Percentiles rank a stretch among this genome's conserved stretches.
Conservation (phyloP, 495 filamentous ascomycete genomes). For the Annulohypoxylon moriforme region DNA sequence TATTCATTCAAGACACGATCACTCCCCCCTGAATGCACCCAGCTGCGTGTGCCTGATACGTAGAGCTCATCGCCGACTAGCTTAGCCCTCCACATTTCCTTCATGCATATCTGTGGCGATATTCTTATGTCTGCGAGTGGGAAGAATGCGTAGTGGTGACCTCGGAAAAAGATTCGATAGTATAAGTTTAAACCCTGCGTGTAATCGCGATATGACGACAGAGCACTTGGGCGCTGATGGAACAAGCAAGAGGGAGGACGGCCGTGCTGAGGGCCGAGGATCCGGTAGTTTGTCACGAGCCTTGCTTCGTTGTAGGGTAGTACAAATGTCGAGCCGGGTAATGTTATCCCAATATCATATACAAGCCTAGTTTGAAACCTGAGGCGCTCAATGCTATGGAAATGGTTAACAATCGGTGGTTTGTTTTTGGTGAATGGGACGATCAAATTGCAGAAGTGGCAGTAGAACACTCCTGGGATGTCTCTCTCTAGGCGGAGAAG, state of each 20-base stretch:
- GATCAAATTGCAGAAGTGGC: background rate
- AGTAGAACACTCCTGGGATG: background rate
- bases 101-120: background rate
- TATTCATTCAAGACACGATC: background rate
- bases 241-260: background rate
- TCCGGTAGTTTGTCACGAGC: background rate
- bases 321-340: background rate
- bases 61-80: background rate
- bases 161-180: background rate
- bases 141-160: background rate
- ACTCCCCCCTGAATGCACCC: background rate
- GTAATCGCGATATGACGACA: too few relatives aligned
- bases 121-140: too few relatives aligned
- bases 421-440: background rate
- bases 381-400: too few relatives aligned
- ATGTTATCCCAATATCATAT: too few relatives aligned
- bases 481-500: constrained; percentile 5
- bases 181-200: too few relatives aligned
- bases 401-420: too few relatives aligned
- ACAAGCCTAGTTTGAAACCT: too few relatives aligned
- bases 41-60: background rate
- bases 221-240: background rate
- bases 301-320: background rate
- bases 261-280: background rate
- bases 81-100: background rate